Evolutionary conservation across 495 filamentous ascomycete species (phyloP).

Genomic region (Penicillium bovifimosum): DNA sequence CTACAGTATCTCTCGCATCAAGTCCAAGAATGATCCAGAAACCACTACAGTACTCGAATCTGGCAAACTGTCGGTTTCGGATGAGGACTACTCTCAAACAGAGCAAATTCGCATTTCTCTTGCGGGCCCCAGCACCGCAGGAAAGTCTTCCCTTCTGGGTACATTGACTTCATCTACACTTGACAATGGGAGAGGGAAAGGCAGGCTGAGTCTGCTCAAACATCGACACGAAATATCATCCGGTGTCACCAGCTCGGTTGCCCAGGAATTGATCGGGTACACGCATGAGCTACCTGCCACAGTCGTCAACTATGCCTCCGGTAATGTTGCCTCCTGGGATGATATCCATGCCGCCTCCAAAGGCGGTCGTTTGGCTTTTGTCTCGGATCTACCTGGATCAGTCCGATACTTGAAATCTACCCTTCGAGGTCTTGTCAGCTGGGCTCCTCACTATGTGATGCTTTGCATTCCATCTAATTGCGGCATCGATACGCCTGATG

Average conservation of each 20-base stretch:
- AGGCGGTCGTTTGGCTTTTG: constrained; percentile 70
- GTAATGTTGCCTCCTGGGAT: constrained; percentile 86
- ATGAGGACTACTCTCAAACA: constrained; percentile 37
- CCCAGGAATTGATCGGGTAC: constrained; percentile 91
- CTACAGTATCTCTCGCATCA: constrained; percentile 23
- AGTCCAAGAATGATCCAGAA: not conserved
- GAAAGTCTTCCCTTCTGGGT: constrained; percentile 87
- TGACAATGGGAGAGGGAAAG: constrained; percentile 89
- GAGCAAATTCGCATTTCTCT: constrained; percentile 88
- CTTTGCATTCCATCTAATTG: constrained; percentile 84
- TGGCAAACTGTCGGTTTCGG: constrained; percentile 1
- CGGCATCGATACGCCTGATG: constrained; percentile 42
- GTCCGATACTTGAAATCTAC: constrained; percentile 83
- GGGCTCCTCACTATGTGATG: constrained; percentile 91
- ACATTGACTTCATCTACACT: constrained; percentile 80
- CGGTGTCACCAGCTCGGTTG: constrained; percentile 86
- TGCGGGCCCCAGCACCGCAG: constrained; percentile 84
- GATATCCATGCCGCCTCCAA: constrained; percentile 80
- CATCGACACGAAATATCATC: constrained; percentile 92
- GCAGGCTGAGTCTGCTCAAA: constrained; percentile 77
- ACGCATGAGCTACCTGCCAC: constrained; percentile 20
- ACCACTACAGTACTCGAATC: not conserved
- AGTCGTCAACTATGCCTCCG: constrained; percentile 81
- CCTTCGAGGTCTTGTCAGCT: constrained; percentile 81
- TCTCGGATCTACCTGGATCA: constrained; percentile 88